Percentiles rank a stretch among this genome's conserved stretches.
These are phyloP conservation scores for Vitis amurensis DNA, from an alignment of 164 flowering plant genomes.

Conservation along the genomic window DNA sequence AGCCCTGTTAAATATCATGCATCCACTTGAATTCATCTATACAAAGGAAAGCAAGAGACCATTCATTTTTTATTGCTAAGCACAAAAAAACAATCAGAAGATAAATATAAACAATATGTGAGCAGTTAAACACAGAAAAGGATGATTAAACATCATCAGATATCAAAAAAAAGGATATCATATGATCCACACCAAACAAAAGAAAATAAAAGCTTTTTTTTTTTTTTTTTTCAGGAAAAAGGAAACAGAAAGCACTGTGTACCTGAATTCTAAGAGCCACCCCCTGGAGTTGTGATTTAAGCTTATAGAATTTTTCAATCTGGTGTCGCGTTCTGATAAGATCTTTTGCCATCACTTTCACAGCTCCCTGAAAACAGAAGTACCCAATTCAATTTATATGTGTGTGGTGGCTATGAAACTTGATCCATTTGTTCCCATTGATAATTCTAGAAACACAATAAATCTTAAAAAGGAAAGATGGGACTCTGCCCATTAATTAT, in stretches of 20 bases:
- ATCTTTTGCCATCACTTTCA: slow-evolving; percentile 98
- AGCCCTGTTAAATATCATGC: no score
- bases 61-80: no score
- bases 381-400: slow-evolving; percentile 2
- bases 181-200: neutral
- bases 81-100: no score
- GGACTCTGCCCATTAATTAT: neutral
- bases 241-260: neutral
- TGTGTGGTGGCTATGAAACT: neutral
- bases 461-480: neutral
- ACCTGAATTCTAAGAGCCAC: slow-evolving; percentile 96
- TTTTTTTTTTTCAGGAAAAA: neutral
- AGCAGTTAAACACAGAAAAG: no score
- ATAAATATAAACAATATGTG: no score
- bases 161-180: no score
- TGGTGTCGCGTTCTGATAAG: slow-evolving; percentile 95
- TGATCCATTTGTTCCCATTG: neutral
- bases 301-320: slow-evolving; percentile 89
- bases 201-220: neutral
- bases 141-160: no score
- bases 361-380: slow-evolving; percentile 74
- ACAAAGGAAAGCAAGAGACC: no score
- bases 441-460: neutral
- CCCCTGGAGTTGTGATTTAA: slow-evolving; percentile 97
- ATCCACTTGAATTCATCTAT: no score